Conservation (phyloP, 495 filamentous ascomycete genomes). For the Aspergillus ellipticus region DNA sequence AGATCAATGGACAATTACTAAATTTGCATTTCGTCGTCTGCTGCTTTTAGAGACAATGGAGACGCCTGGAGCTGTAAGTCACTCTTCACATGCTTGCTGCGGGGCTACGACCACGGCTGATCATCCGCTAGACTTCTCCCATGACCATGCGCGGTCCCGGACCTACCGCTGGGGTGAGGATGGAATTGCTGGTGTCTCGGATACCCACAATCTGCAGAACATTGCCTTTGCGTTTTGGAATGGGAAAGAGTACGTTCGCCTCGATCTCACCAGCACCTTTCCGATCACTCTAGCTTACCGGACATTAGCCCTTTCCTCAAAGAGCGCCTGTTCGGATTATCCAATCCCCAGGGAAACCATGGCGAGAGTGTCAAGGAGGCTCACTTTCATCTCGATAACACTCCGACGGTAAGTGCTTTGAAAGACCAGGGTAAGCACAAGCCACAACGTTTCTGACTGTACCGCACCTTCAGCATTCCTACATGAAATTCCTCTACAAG, state of each 20-base stretch:
- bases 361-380: slow-evolving; percentile 95
- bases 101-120: slow-evolving; percentile 5
- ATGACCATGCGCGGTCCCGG: slow-evolving; percentile 84
- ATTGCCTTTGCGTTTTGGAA: slow-evolving; percentile 98
- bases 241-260: slow-evolving; percentile 73
- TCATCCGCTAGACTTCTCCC: slow-evolving; percentile 69
- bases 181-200: slow-evolving; percentile 92
- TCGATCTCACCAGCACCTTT: neutral
- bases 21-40: neutral
- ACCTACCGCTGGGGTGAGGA: slow-evolving; percentile 95
- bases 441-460: slow-evolving; percentile 16
- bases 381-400: slow-evolving; percentile 95
- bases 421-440: neutral
- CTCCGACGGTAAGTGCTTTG: slow-evolving; percentile 50
- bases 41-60: slow-evolving; percentile 57
- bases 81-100: neutral
- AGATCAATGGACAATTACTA: neutral
- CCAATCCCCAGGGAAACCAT: slow-evolving; percentile 94
- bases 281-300: slow-evolving; percentile 3
- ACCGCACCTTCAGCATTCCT: slow-evolving; percentile 69
- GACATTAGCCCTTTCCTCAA: slow-evolving; percentile 76
- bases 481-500: slow-evolving; percentile 99
- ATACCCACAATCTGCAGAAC: slow-evolving; percentile 85
- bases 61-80: slow-evolving; percentile 91
- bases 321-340: slow-evolving; percentile 88